Conservation (phyloP, 164 flowering plant species). For the Chimonanthus praecox region DNA sequence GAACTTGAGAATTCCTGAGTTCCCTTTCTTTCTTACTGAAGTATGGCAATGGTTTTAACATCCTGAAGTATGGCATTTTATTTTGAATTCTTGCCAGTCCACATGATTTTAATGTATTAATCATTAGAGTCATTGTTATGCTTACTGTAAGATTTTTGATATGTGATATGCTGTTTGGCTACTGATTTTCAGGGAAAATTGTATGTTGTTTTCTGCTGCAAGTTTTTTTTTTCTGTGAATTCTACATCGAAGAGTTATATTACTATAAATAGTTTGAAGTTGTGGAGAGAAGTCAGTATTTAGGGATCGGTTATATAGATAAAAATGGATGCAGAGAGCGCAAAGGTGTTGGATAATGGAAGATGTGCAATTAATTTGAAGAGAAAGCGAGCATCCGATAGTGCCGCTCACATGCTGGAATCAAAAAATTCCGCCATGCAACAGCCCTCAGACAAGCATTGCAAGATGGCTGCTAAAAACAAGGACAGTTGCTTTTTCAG, state of each 20-base stretch:
- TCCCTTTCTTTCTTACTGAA: too few species aligned
- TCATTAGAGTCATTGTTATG: too few species aligned
- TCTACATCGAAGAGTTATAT: not conserved
- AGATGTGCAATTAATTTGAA: conserved; percentile 37
- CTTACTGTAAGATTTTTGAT: too few species aligned
- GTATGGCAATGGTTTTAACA: too few species aligned
- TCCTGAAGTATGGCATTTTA: too few species aligned
- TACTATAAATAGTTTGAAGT: not conserved
- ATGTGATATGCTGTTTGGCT: too few species aligned
- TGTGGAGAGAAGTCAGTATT: not conserved
- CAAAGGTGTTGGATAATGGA: conserved; percentile 74
- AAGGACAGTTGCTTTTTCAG: conserved; percentile 17
- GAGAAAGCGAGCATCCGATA: conserved; percentile 46
- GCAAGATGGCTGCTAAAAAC: conserved; percentile 38
- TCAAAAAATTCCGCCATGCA: conserved; percentile 6
- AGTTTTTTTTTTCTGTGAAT: not conserved
- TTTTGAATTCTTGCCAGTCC: too few species aligned
- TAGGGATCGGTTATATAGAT: conserved; percentile 14
- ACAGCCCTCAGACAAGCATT: conserved; percentile 20
- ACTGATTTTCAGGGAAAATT: too few species aligned
- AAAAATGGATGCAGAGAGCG: conserved; percentile 66
- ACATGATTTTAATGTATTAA: too few species aligned
- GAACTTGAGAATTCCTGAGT: too few species aligned
- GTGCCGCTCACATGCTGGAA: conserved; percentile 23
- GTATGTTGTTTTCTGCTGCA: too few species aligned